Percentiles rank a stretch among this genome's conserved stretches.
phyloP scores from a whole-genome alignment of 345 rosid species.

The Rhodamnia argentea region DNA sequence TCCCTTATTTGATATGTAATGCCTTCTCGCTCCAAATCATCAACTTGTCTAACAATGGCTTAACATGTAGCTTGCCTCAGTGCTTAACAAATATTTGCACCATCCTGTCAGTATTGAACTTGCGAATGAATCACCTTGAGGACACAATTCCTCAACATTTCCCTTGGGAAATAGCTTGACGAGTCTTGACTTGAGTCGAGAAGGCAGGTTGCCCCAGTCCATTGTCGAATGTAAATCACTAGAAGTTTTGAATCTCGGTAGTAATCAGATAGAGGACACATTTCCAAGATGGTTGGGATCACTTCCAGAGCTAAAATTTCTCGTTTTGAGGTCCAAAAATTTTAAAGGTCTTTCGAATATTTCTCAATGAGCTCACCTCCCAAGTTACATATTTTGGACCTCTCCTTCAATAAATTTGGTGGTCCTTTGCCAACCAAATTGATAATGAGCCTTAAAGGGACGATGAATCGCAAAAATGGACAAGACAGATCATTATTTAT shows the following conservation, averaged over 20 bases:
- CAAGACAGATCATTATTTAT: too few species aligned
- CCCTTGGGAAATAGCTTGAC: rapidly evolving
- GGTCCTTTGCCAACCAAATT: too few species aligned
- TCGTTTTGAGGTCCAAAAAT: background rate
- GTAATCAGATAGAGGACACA: background rate
- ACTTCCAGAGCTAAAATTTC: background rate
- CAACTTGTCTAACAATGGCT: background rate
- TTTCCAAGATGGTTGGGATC: background rate
- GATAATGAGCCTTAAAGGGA: too few species aligned
- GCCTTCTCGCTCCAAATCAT: rapidly evolving
- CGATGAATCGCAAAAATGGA: too few species aligned
- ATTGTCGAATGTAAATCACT: background rate
- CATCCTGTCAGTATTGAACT: rapidly evolving
- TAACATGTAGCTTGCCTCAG: background rate
- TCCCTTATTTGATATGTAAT: background rate
- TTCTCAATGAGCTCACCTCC: rapidly evolving
- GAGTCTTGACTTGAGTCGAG: background rate
- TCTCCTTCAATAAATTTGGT: too few species aligned
- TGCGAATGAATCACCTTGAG: background rate
- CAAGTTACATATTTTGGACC: background rate
- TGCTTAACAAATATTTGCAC: background rate
- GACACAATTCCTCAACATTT: background rate
- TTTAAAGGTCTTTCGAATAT: background rate
- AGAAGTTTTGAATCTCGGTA: background rate
- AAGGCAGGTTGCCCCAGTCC: background rate